Evolutionary conservation across 192 early-diverging fungal genomes (phyloP).

Genomic region (Backusella parvicylindrica): DNA sequence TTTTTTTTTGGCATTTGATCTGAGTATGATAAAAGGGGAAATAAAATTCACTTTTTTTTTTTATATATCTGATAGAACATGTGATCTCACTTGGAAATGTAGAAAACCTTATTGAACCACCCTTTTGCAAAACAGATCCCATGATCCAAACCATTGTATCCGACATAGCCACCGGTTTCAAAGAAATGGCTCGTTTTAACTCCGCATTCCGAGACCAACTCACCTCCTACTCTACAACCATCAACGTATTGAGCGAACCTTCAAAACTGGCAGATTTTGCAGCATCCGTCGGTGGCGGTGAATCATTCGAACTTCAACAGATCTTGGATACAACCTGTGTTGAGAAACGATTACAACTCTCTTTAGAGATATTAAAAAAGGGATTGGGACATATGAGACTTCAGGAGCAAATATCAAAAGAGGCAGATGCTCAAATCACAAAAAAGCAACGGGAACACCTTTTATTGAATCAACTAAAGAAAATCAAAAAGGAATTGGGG

Average conservation of each 20-base stretch:
- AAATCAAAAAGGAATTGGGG: slow-evolving; percentile 98
- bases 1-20: neutral
- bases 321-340: slow-evolving; percentile 85
- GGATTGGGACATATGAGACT: slow-evolving; percentile 95
- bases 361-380: slow-evolving; percentile 92
- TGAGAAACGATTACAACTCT: slow-evolving; percentile 87
- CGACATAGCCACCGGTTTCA: slow-evolving; percentile 93
- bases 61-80: neutral
- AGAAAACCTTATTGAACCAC: slow-evolving; percentile 80
- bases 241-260: slow-evolving; percentile 92
- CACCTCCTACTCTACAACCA: slow-evolving; percentile 92
- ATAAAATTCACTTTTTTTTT: neutral
- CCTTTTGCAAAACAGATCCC: slow-evolving; percentile 81
- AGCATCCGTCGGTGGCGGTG: slow-evolving; percentile 90
- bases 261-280: slow-evolving; percentile 95
- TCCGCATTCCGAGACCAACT: slow-evolving; percentile 97
- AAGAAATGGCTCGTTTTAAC: slow-evolving; percentile 93
- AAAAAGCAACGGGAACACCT: slow-evolving; percentile 97
- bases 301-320: slow-evolving; percentile 87
- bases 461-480: slow-evolving; percentile 97
- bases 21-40: neutral
- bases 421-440: slow-evolving; percentile 96
- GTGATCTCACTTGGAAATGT: slow-evolving; percentile 76
- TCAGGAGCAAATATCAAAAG: slow-evolving; percentile 95
- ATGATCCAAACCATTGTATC: slow-evolving; percentile 87